phyloP scores from a whole-genome alignment of 2,329 filamentous ascomycete species.

The Waltergamsia citrina region DNA sequence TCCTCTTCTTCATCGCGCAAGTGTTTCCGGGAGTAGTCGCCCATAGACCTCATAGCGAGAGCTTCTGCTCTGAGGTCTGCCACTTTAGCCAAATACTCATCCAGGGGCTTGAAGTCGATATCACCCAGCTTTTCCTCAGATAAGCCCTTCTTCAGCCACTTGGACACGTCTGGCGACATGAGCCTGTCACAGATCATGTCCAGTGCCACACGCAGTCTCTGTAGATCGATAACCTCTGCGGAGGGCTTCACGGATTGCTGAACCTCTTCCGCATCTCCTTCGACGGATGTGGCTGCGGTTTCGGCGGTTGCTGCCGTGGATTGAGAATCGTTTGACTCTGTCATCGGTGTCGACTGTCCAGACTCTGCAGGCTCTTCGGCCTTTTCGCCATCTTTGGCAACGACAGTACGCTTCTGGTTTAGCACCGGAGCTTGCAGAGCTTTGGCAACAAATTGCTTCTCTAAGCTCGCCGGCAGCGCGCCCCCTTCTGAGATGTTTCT shows the following conservation, averaged over 20 bases:
- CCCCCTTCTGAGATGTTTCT: conserved; percentile 52
- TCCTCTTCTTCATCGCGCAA: conserved; percentile 57
- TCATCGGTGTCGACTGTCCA: not conserved
- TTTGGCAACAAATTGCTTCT: conserved; percentile 73
- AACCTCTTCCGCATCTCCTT: conserved; percentile 18
- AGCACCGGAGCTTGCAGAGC: conserved; percentile 68
- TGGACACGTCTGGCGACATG: conserved; percentile 34
- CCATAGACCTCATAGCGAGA: conserved; percentile 54
- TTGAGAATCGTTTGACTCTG: conserved; percentile 26
- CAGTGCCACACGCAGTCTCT: conserved; percentile 55
- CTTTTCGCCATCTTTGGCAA: conserved; percentile 6
- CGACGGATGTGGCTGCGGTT: conserved; percentile 32
- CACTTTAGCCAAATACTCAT: conserved; percentile 59
- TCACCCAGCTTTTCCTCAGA: conserved; percentile 18
- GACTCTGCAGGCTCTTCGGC: no score
- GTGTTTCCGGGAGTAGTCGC: conserved; percentile 64
- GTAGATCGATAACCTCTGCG: conserved; percentile 42
- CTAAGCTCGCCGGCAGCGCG: conserved; percentile 65
- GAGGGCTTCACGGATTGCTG: conserved; percentile 35
- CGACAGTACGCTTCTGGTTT: conserved; percentile 51
- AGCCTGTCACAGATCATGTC: conserved; percentile 57
- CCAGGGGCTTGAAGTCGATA: conserved; percentile 61
- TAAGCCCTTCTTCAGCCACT: conserved; percentile 31
- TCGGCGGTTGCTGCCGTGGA: conserved; percentile 25
- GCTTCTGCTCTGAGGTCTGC: conserved; percentile 62